Conservation (phyloP, 495 filamentous ascomycete genomes). For the Xylaria acuta region DNA sequence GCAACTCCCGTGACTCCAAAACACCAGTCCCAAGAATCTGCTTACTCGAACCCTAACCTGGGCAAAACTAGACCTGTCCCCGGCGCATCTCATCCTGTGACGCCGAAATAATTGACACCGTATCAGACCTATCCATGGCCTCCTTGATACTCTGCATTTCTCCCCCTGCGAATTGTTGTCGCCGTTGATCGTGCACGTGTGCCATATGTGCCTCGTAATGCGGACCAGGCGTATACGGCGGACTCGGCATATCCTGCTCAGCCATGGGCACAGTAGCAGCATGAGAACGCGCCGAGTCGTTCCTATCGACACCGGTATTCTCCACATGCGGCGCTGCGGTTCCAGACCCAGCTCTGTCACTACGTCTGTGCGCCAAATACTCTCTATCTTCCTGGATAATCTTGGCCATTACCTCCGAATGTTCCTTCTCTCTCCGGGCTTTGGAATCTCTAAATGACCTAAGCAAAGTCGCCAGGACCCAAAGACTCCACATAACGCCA, state of each 20-base stretch:
- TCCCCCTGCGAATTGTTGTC: background rate
- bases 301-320: background rate
- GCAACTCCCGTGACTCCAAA: background rate
- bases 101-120: background rate
- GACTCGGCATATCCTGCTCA: conserved; percentile 11
- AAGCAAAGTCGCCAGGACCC: conserved; percentile 39
- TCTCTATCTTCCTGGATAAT: background rate
- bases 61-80: conserved; percentile 19
- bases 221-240: conserved; percentile 22
- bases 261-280: background rate
- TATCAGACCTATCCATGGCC: background rate
- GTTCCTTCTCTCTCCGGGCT: conserved; percentile 15
- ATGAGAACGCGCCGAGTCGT: background rate
- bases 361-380: background rate
- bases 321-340: background rate
- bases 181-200: background rate
- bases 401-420: background rate
- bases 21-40: background rate
- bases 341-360: background rate
- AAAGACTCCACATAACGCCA: conserved; percentile 41
- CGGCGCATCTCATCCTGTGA: conserved; percentile 15
- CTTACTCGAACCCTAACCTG: background rate
- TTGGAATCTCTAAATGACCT: conserved; percentile 25
- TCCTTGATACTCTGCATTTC: background rate
- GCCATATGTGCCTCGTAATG: conserved; percentile 19